phyloP scores from a whole-genome alignment of 345 rosid genomes.

The Brassica rapa region DNA sequence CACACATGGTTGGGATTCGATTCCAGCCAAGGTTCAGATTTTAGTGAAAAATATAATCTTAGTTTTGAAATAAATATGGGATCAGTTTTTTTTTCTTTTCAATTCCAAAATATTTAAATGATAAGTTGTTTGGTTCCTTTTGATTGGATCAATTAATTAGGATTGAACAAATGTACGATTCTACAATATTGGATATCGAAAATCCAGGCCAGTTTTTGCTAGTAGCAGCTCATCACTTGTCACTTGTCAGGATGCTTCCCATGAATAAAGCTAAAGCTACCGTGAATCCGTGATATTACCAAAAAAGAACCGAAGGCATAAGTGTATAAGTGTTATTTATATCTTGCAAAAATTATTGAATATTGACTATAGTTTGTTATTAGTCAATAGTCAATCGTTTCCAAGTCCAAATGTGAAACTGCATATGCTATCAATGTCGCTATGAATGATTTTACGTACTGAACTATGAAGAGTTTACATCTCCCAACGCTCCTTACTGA shows the following conservation, averaged over 20 bases:
- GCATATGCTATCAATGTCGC: slow-evolving; percentile 6
- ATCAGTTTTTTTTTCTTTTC: not conserved
- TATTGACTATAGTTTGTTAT: not conserved
- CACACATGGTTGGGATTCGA: not conserved
- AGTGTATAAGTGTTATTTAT: not conserved
- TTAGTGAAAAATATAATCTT: not conserved
- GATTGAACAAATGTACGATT: not conserved
- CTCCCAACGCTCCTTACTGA: slow-evolving; percentile 17
- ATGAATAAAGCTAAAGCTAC: not conserved
- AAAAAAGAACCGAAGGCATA: not conserved
- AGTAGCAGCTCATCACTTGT: not conserved
- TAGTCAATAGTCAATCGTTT: not conserved
- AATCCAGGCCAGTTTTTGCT: slow-evolving; percentile 9
- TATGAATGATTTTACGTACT: not conserved
- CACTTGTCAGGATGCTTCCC: not conserved
- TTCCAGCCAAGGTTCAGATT: not conserved
- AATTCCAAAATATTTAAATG: not conserved
- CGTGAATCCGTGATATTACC: not conserved
- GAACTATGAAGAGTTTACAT: not conserved
- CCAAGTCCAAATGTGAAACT: not conserved
- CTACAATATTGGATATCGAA: not conserved
- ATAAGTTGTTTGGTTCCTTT: not conserved
- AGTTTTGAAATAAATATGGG: not conserved
- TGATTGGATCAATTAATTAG: not conserved
- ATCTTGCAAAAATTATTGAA: not conserved